Base-by-base conservation (phyloP, 1,139 yeast genomes). In the Nakaseomyces glabratus region DNA sequence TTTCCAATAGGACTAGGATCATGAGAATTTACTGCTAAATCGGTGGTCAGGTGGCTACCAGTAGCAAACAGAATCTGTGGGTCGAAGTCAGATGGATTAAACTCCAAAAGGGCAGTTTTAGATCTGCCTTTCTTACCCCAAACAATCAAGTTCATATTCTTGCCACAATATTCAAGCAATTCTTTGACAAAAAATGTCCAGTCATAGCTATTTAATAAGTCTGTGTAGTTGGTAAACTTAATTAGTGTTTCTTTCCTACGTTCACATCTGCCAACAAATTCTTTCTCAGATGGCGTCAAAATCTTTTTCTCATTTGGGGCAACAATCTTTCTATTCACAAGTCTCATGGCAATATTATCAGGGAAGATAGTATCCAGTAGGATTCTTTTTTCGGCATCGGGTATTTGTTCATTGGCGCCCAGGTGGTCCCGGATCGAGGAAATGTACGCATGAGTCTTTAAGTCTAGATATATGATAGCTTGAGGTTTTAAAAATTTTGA, bases 371-470 rank as follows among this genome's bases (percentile, higher is more conserved):
- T 85, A 42, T 82, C 78, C 43, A 88, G 61, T 7, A 85, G 72
- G 35, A 81, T 90, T 40, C 69, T 69, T 46, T 76, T 69, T 2
- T 42, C 43, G 15, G 84, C 68, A 30, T 46, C 16, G 9, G 44
- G 40, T 3, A 49, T 39, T 14, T 20, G 17, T 7, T 33, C 12
- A 11, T 33, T 26, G 10, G 17, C 10, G 14, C 31, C 34, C 2
- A 25, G 28, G 40, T 78, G 86, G 4, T 82, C 77, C 47, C 80
- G 84, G 43, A 88, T 61, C 0, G 94, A 95, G 0, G 95, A 79
- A 17, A 90, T 86, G 51, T 77, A 90, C 0, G 95, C 95, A 58
- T 90, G 98, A 0, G 98, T 90, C 55, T 90, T 90, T 52, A 90
- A 66, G 48, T 90, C 96, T 35, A 90, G 65, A 48, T 70, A 85